Conservation (phyloP, 164 flowering plant genomes). For the Chimonanthus praecox region DNA sequence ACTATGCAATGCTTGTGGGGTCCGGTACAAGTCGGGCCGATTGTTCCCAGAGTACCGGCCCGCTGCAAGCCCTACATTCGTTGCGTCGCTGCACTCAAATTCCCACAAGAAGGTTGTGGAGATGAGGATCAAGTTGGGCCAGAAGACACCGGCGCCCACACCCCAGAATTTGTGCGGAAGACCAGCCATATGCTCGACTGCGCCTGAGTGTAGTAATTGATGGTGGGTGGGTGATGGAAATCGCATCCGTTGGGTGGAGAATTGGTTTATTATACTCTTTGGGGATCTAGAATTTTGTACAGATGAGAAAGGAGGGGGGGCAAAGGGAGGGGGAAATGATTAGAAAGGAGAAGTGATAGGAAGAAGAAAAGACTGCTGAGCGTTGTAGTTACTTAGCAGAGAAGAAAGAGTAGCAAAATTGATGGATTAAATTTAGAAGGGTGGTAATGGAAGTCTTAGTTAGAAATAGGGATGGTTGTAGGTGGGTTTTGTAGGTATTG, state of each 20-base stretch:
- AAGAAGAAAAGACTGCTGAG: not conserved
- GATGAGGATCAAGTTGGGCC: slow-evolving; percentile 50
- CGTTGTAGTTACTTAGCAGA: not conserved
- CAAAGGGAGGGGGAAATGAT: not conserved
- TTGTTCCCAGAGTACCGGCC: slow-evolving; percentile 96
- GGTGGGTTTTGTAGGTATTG: slow-evolving; percentile 20
- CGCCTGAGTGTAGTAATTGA: slow-evolving; percentile 13
- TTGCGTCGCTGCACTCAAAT: slow-evolving; percentile 79
- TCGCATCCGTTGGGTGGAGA: not conserved
- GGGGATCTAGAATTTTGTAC: slow-evolving; percentile 4
- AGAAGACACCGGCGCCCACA: slow-evolving; percentile 2
- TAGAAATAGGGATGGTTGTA: not conserved
- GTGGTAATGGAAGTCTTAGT: slow-evolving; percentile 4
- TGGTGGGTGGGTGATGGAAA: not conserved
- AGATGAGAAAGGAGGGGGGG: not conserved
- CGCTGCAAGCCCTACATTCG: slow-evolving; percentile 91
- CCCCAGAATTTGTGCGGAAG: slow-evolving; percentile 12
- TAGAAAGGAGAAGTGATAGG: not conserved
- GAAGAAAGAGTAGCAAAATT: slow-evolving; percentile 1
- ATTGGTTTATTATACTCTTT: not conserved
- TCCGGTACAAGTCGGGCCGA: slow-evolving; percentile 87
- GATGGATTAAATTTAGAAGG: not conserved
- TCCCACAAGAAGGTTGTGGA: slow-evolving; percentile 89
- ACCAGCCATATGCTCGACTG: slow-evolving; percentile 22
- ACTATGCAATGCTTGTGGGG: slow-evolving; percentile 96